phyloP scores from a whole-genome alignment of 1,284 basidiomycete species.

The Peniophora sp. region DNA sequence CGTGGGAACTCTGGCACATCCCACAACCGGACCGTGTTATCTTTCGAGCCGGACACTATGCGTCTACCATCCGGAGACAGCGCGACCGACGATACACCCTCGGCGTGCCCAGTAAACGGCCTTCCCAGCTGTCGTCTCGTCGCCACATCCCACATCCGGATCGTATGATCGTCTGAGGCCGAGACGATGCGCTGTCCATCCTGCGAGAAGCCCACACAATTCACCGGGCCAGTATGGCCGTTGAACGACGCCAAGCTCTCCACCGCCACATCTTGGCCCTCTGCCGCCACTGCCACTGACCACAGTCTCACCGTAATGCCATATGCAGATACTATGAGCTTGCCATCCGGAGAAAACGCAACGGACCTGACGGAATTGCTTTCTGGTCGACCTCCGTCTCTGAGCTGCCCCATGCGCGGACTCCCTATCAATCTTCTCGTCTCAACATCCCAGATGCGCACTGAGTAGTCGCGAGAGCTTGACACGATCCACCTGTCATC shows the following conservation, averaged over 20 bases:
- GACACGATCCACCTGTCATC: slow-evolving; percentile 10
- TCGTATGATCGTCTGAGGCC: slow-evolving; percentile 6
- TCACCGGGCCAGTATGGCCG: slow-evolving; percentile 6
- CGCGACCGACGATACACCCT: slow-evolving; percentile 4
- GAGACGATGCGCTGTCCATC: slow-evolving; percentile 10
- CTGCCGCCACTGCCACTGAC: slow-evolving; percentile 20
- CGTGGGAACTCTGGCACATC: not conserved
- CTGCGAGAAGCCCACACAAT: slow-evolving; percentile 9
- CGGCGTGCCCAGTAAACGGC: slow-evolving; percentile 5
- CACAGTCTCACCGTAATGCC: slow-evolving; percentile 21
- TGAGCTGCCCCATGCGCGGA: too few relatives aligned
- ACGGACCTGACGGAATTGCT: too few relatives aligned
- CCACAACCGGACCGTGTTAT: slow-evolving; percentile 1
- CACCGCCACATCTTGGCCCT: not conserved
- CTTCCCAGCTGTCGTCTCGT: slow-evolving; percentile 1
- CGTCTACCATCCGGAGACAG: slow-evolving; percentile 6
- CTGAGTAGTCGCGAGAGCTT: slow-evolving; percentile 6
- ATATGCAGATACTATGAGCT: slow-evolving; percentile 21
- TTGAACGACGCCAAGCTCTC: not conserved
- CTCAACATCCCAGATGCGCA: slow-evolving; percentile 8
- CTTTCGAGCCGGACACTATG: slow-evolving; percentile 1
- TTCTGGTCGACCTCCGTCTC: too few relatives aligned
- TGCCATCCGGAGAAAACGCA: slow-evolving; percentile 27
- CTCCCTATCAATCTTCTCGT: too few relatives aligned
- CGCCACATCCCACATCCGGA: slow-evolving; percentile 8